Conservation (phyloP, 164 flowering plant species). For the Buxus sempervirens region DNA sequence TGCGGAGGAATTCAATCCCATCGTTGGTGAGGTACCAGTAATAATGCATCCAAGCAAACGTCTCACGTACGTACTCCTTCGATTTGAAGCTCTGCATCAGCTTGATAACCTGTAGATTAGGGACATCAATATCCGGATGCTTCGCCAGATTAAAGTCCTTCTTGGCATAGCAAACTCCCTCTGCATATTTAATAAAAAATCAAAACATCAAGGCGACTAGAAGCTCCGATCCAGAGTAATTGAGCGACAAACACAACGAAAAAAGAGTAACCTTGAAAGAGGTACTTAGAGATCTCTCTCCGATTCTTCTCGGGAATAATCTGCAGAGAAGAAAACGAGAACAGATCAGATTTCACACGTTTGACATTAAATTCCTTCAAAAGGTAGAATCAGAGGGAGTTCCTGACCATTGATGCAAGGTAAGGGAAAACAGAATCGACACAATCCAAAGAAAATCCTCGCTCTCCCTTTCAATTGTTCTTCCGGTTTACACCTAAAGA, state of each 20-base stretch:
- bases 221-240: background rate
- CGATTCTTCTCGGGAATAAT: slow-evolving; percentile 40
- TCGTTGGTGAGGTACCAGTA: slow-evolving; percentile 43
- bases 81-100: slow-evolving; percentile 50
- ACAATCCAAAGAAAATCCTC: no score
- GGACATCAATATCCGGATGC: slow-evolving; percentile 52
- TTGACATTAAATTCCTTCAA: background rate
- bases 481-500: no score
- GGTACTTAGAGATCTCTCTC: slow-evolving; percentile 36
- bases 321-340: slow-evolving; percentile 8
- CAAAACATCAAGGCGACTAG: background rate
- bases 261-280: slow-evolving; percentile 30
- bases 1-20: slow-evolving; percentile 36
- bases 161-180: slow-evolving; percentile 49
- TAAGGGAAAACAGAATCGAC: no score
- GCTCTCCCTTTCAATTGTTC: no score
- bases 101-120: slow-evolving; percentile 51
- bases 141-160: slow-evolving; percentile 45
- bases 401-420: background rate
- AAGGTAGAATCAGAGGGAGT: background rate
- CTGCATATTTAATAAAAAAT: slow-evolving; percentile 9
- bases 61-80: slow-evolving; percentile 41
- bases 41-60: slow-evolving; percentile 44
- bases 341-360: background rate
- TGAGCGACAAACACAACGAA: background rate